phyloP scores from a whole-genome alignment of 2,329 filamentous ascomycete species.

The Fusarium anthophilum region DNA sequence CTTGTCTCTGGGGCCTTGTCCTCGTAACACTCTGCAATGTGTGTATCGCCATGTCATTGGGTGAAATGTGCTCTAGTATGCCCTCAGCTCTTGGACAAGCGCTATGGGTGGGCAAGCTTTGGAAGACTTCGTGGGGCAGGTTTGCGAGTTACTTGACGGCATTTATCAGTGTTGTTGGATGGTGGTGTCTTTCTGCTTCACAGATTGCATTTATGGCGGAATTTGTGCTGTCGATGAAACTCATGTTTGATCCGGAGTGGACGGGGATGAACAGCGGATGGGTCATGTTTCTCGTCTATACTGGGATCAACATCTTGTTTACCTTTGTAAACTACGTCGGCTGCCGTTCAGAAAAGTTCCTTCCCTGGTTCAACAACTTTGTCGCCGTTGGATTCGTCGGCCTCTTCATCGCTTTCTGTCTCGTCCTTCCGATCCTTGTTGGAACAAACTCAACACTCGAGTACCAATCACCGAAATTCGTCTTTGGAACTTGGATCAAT shows the following conservation, averaged over 20 bases:
- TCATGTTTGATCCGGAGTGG: slow-evolving; percentile 62
- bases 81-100: slow-evolving; percentile 68
- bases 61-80: slow-evolving; percentile 66
- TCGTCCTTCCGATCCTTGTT: slow-evolving; percentile 61
- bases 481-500: slow-evolving; percentile 59
- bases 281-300: slow-evolving; percentile 65
- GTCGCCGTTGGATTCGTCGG: slow-evolving; percentile 61
- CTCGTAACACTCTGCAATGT: slow-evolving; percentile 62
- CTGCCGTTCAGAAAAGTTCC: slow-evolving; percentile 54
- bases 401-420: slow-evolving; percentile 61
- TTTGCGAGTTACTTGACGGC: slow-evolving; percentile 66
- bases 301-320: slow-evolving; percentile 58
- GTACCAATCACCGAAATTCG: slow-evolving; percentile 61
- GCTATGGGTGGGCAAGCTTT: slow-evolving; percentile 57
- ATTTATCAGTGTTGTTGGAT: slow-evolving; percentile 68
- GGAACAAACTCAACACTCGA: slow-evolving; percentile 54
- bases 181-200: slow-evolving; percentile 66
- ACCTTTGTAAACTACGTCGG: slow-evolving; percentile 61
- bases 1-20: slow-evolving; percentile 63
- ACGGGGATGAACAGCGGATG: slow-evolving; percentile 54
- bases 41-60: slow-evolving; percentile 63
- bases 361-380: slow-evolving; percentile 64
- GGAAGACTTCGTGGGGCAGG: slow-evolving; percentile 53
- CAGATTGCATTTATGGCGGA: slow-evolving; percentile 67
- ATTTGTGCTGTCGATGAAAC: slow-evolving; percentile 62